Evolutionary conservation across 1,139 yeast genomes (phyloP).

Genomic region (Yamadazyma jaroonii): DNA sequence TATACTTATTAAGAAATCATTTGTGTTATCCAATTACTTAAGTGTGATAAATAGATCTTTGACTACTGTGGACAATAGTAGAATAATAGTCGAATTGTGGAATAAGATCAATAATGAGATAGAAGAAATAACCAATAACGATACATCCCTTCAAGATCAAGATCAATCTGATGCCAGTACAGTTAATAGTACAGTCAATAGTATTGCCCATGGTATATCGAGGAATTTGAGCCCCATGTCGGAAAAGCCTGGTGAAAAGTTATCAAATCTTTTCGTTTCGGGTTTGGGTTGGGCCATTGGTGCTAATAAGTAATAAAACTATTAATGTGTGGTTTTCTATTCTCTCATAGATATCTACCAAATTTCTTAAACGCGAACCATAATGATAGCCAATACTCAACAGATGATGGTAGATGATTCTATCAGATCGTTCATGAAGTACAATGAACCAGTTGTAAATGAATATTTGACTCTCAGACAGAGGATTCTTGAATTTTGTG

Average conservation of each 20-base stretch:
- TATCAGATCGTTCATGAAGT: constrained; percentile 28
- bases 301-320: constrained; percentile 28
- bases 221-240: too few species aligned
- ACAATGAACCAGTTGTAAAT: constrained; percentile 31
- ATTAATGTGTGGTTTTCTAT: too few species aligned
- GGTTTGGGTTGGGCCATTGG: constrained; percentile 72
- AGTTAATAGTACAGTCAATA: too few species aligned
- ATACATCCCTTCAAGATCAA: background rate
- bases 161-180: too few species aligned
- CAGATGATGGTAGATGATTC: constrained; percentile 34
- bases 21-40: constrained; percentile 46
- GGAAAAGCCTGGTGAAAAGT: constrained; percentile 17
- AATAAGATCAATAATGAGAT: constrained; percentile 28
- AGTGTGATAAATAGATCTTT: constrained; percentile 17
- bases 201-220: too few species aligned
- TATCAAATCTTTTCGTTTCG: constrained; percentile 51
- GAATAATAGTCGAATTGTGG: constrained; percentile 38
- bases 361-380: background rate
- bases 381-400: constrained; percentile 18
- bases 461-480: constrained; percentile 36
- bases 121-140: constrained; percentile 16
- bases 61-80: constrained; percentile 20
- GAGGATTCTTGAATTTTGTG: constrained; percentile 25
- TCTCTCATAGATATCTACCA: too few species aligned
- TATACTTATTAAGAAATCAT: constrained; percentile 41